These are phyloP conservation scores for Fraxinus angustifolia DNA, from an alignment of 305 asterid species.

Conservation along the genomic window DNA sequence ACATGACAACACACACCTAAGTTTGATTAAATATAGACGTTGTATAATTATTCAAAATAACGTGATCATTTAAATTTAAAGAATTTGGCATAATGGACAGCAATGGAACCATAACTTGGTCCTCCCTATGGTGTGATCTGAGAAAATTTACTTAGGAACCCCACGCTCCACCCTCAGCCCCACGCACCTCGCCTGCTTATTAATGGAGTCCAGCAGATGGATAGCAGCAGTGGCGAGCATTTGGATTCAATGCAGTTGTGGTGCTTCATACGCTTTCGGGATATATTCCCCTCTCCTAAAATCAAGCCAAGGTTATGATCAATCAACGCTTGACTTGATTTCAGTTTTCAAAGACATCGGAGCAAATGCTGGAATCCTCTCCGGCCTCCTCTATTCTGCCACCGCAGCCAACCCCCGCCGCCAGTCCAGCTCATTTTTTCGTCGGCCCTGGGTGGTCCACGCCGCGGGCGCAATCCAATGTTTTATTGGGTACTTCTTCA, in stretches of 20 bases:
- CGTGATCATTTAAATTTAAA: no score
- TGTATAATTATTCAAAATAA: no score
- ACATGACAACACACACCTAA: no score
- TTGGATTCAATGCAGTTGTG: slow-evolving; percentile 85
- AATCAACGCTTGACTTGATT: slow-evolving; percentile 74
- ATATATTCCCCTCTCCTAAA: slow-evolving; percentile 74
- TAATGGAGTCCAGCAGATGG: slow-evolving; percentile 43
- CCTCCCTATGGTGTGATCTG: not conserved
- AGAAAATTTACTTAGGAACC: not conserved
- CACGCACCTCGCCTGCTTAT: not conserved
- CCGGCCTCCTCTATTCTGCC: slow-evolving; percentile 68
- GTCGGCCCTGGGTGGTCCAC: slow-evolving; percentile 74
- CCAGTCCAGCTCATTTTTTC: slow-evolving; percentile 15
- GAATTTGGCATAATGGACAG: not conserved
- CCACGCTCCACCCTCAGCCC: not conserved
- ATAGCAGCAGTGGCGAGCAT: slow-evolving; percentile 68
- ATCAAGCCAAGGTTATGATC: slow-evolving; percentile 62
- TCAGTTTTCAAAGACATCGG: slow-evolving; percentile 86
- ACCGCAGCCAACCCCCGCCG: slow-evolving; percentile 12
- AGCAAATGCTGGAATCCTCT: slow-evolving; percentile 73
- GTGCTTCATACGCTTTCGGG: slow-evolving; percentile 82
- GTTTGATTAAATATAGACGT: no score
- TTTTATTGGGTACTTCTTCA: slow-evolving; percentile 63
- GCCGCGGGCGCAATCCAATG: slow-evolving; percentile 66
- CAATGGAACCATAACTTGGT: not conserved